phyloP scores from a whole-genome alignment of 495 filamentous ascomycete genomes.

The Trichoderma gamsii region DNA sequence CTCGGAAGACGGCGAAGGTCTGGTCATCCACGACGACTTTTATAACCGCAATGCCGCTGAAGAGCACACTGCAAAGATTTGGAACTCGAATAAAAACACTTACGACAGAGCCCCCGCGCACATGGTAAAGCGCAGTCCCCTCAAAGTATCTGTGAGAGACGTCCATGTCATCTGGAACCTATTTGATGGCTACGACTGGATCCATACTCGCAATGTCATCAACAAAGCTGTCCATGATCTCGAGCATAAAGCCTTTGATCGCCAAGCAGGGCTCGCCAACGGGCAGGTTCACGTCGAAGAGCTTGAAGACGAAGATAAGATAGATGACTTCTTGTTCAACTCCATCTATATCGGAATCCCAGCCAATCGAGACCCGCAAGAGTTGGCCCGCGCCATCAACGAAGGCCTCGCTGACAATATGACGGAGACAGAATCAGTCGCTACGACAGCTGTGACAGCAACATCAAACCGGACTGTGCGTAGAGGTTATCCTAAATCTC shows the following conservation, averaged over 20 bases:
- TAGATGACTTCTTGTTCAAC: constrained; percentile 95
- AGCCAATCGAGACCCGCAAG: constrained; percentile 72
- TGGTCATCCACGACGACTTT: constrained; percentile 75
- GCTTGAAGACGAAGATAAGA: constrained; percentile 72
- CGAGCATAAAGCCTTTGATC: constrained; percentile 72
- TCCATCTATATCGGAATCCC: constrained; percentile 97
- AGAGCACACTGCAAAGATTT: constrained; percentile 45
- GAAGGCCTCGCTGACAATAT: constrained; percentile 75
- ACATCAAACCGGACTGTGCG: constrained; percentile 6
- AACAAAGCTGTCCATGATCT: constrained; percentile 80
- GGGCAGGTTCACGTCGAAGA: constrained; percentile 46
- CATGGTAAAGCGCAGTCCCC: constrained; percentile 59
- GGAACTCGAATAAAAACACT: constrained; percentile 67
- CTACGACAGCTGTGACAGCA: constrained; percentile 49
- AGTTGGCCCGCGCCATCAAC: constrained; percentile 78
- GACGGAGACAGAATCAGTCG: constrained; percentile 84
- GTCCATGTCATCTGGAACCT: constrained; percentile 96
- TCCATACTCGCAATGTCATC: constrained; percentile 76
- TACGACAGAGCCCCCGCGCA: constrained; percentile 60
- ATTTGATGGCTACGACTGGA: constrained; percentile 98
- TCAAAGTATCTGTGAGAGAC: constrained; percentile 73
- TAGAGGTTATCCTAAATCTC: constrained; percentile 47
- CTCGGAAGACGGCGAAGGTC: constrained; percentile 28
- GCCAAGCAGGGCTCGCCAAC: constrained; percentile 44
- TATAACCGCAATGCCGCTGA: constrained; percentile 64